Evolutionary conservation across 1,284 basidiomycete species (phyloP), one percentile per base, ranked within the genome.

Genomic region (Trametes hirsuta): DNA sequence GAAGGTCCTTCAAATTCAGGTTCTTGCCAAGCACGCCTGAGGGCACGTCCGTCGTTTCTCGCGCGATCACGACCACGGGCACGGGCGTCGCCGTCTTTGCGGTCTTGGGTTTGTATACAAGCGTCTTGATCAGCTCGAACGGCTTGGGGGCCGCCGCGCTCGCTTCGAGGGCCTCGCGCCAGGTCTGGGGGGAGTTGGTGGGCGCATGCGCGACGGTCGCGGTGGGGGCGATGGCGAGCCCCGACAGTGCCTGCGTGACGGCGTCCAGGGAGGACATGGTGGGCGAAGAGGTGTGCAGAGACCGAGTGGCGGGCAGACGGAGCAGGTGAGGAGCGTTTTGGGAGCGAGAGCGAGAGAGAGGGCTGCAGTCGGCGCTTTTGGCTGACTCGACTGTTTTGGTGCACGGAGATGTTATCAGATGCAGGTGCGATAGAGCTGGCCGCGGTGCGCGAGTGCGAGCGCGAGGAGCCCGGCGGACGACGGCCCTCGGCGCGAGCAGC

Each of bases 21-120:
- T 89, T 88, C 77, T 92, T 93, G 45, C 85, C 93, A 63, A 97
- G 83, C 9, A 88, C 83, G 3, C 78, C 82, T 0, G 93, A 90
- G 71, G 79, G 86, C 18, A 91, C 92, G 71, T 95, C 91, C 15
- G 93, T 93, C 42, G 85, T 81, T 69, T 97, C 94, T 68, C 87
- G 82, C 8, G 94, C 93, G 71, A 98, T 84, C 61, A 97, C 88
- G 53, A 98, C 84, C 54, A 97, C 87, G 6, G 95, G 95, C 56
- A 93, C 84, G 1, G 94, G 87, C 25, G 85, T 86, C 6, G 92
- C 94, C 0, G 85, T 84, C 77, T 97, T 97, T 49, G 95, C 91
- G 1, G 94, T 94, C 76, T 94, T 94, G 39, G 93, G 93, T 72
- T 95, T 95, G 84, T 91, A 94, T 55, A 94, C 90, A 67, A 95